These are phyloP conservation scores for Starmerella potacharoeniae DNA, from an alignment of 805 yeast genomes.

Conservation along the genomic window DNA sequence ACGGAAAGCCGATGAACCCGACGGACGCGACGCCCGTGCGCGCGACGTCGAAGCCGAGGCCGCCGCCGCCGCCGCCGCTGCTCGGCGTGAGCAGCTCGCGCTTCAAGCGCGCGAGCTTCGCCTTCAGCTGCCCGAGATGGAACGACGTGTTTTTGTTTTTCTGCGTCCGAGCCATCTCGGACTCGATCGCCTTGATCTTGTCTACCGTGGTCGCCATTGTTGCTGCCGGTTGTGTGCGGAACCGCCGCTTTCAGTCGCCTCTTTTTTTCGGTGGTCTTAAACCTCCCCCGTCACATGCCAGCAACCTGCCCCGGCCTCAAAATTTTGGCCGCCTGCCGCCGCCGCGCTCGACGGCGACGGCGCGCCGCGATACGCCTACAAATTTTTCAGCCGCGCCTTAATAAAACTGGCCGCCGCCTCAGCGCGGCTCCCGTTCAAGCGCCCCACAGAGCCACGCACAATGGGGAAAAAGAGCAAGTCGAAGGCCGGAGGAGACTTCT, in stretches of 20 bases:
- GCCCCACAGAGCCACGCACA: background rate
- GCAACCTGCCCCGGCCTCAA: background rate
- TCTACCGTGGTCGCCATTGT: constrained; percentile 57
- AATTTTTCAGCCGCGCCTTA: constrained; percentile 4
- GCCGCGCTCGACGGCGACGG: no score
- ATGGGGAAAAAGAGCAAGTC: constrained; percentile 57
- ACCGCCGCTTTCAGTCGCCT: no score
- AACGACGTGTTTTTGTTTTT: constrained; percentile 96
- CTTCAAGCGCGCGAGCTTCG: constrained; percentile 88
- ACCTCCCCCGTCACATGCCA: background rate
- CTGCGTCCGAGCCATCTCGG: constrained; percentile 96
- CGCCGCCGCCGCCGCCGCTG: constrained; percentile 78
- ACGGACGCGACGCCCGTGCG: constrained; percentile 96
- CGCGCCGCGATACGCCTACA: constrained; percentile 3
- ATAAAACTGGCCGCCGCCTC: background rate
- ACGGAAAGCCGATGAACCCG: constrained; percentile 97
- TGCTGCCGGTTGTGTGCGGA: no score
- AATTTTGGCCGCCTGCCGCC: background rate
- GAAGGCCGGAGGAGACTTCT: constrained; percentile 56
- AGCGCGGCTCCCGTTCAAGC: no score
- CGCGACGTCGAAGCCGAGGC: constrained; percentile 96
- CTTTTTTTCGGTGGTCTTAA: background rate
- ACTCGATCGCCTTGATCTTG: constrained; percentile 65
- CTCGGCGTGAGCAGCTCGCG: constrained; percentile 74
- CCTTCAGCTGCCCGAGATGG: constrained; percentile 95